Evolutionary conservation across 441 rosid species (phyloP).

Genomic region (Lepidium campestre): DNA sequence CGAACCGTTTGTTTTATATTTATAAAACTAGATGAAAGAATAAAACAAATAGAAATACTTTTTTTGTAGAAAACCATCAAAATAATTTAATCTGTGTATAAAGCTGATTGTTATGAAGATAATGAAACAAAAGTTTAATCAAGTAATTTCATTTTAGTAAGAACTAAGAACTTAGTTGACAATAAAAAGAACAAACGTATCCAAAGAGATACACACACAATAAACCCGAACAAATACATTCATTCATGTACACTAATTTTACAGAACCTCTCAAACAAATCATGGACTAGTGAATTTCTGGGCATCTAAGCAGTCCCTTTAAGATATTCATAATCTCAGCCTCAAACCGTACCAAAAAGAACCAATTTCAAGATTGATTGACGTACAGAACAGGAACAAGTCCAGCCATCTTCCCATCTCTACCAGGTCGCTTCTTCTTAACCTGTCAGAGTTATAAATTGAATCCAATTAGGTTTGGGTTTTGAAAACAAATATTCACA

Average conservation of each 20-base stretch:
- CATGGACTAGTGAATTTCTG: background rate
- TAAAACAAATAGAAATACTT: no score
- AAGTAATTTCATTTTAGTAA: no score
- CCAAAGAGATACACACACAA: conserved; percentile 10
- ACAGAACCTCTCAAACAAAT: conserved; percentile 3
- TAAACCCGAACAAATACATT: conserved; percentile 12
- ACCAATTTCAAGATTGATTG: conserved; percentile 42
- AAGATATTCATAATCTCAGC: background rate
- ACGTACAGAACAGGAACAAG: conserved; percentile 96
- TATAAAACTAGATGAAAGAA: background rate
- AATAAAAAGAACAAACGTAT: background rate
- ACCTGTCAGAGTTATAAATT: conserved; percentile 47
- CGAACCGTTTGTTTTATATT: no score
- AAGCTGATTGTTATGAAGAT: no score
- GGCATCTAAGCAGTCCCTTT: background rate
- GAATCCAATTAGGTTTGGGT: background rate
- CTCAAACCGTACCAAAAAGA: background rate
- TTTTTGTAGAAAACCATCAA: no score
- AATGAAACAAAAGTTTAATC: no score
- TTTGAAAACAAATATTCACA: background rate
- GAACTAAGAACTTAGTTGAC: background rate
- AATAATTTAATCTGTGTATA: no score
- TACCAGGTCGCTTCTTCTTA: conserved; percentile 93
- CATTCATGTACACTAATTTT: conserved; percentile 24
- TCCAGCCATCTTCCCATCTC: conserved; percentile 98